Base-by-base conservation (phyloP, 2,329 filamentous ascomycete species). In the Aspergillus uvarum region DNA sequence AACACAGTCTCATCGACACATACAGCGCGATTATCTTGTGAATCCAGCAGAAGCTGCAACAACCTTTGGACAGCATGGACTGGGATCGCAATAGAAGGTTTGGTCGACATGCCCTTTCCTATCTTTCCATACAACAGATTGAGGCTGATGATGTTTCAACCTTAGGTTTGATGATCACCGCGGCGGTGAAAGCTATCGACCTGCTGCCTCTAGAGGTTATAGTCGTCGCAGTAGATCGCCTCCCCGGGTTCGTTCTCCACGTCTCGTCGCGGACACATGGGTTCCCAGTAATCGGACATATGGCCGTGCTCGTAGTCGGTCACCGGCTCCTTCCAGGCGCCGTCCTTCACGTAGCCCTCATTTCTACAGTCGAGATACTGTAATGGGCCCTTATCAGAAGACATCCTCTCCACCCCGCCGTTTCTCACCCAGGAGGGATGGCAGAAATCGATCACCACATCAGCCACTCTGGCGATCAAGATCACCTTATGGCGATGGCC, bases 1-100 rank as follows among this genome's bases (percentile, higher is more conserved):
- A 26, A 0, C 6, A 26, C 26, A 26, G 7, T 26, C 26, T 26
- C 26, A 26, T 26, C 6, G 26, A 26, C 26, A 26, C 26, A 8
- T 8, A 8, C 26, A 26, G 26, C 26, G 5, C 6, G 26, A 26
- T 26, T 6, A 2, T 26, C 26, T 26, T 26, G 26, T 8, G 26
- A 26, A 7, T 8, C 26, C 5, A 26, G 26, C 26, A 26, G 26
- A 26, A 26, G 26, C 26, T 8, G 26, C 8, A 8, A 26, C 7
- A 26, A 26, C 22, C 22, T 22, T 22, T 3, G 22, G 26, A 26
- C 26, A 35, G 10, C 32, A 35, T 78, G 72, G 76, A 78, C 59
- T 72, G 77, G 67, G 76, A 77, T 70, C 73, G 77, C 61, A 76
- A 72, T 59, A 71, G 77, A 73, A 79, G 77, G 77, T 79, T 65